Conservation (phyloP, 2,329 filamentous ascomycete genomes). For the Arthroderma sp. region DNA sequence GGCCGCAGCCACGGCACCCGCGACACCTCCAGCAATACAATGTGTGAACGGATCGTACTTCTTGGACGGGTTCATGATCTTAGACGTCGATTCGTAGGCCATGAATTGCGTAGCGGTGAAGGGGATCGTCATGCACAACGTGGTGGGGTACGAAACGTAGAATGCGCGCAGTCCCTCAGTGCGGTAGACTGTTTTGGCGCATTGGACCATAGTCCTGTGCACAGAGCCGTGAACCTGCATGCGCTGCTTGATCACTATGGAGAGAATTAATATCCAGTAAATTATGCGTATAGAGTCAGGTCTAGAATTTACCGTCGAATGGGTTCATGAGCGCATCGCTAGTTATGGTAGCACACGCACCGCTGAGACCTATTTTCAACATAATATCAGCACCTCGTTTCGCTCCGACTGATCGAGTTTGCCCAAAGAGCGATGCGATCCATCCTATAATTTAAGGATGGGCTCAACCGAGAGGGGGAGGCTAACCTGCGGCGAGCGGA, state of each 20-base stretch:
- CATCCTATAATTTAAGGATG: not conserved
- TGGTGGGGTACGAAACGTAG: slow-evolving; percentile 97
- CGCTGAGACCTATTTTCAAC: slow-evolving; percentile 59
- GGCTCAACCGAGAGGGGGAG: not conserved
- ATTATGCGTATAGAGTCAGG: not conserved
- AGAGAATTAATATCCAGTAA: slow-evolving; percentile 2
- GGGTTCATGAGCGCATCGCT: slow-evolving; percentile 99
- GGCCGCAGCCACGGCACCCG: slow-evolving; percentile 84
- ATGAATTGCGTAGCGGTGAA: slow-evolving; percentile 97
- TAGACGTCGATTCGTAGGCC: slow-evolving; percentile 93
- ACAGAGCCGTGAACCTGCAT: slow-evolving; percentile 98
- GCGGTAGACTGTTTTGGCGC: slow-evolving; percentile 74
- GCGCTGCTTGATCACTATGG: slow-evolving; percentile 88
- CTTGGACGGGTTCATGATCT: slow-evolving; percentile 69
- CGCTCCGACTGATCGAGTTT: not conserved
- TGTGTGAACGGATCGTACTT: slow-evolving; percentile 85
- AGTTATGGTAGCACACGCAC: slow-evolving; percentile 87
- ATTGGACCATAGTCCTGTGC: slow-evolving; percentile 76
- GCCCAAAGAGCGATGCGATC: not conserved
- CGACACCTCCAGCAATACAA: slow-evolving; percentile 80
- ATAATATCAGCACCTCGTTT: slow-evolving; percentile 1
- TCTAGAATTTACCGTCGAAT: slow-evolving; percentile 65
- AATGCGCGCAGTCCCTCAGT: slow-evolving; percentile 83
- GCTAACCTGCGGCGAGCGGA: slow-evolving; percentile 76
- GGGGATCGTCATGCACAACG: slow-evolving; percentile 93